Evolutionary conservation across 305 asterid species (phyloP), one percentile per base, ranked within the genome.

Genomic region (Fraxinus paxiana): DNA sequence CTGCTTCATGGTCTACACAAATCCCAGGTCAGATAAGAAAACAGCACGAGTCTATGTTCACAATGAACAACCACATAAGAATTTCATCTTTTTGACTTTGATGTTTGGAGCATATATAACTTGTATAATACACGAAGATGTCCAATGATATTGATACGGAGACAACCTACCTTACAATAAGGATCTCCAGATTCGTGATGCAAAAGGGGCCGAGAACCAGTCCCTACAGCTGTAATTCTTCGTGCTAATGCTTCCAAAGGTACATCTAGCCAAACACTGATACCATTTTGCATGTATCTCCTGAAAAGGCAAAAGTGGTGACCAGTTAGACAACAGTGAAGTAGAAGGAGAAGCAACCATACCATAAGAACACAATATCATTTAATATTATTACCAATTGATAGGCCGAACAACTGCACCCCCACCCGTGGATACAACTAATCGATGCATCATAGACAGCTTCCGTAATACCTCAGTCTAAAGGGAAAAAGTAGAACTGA

Each of bases 391-490:
- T 77, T 94, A 95, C 98, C 99, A 94, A 90, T 95, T 95, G 82
- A 91, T 78, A 76, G 95, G 94, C 83, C 96, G 97, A 82, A 92
- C 87, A 80, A 95, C 98, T 22, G 97, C 98, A 84, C 98, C 98
- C 76, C 99, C 99, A 75, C 98, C 99, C 0, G 98, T 92, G 82
- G 99, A 95, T 87, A 95, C 88, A 85, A 95, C 95, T 78, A 92
- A 82, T 38, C 88, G 90, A 31, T 86, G 94, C 97, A 88, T 92
- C 77, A 76, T 79, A 76, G 99, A 94, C 81, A 94, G 84, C 88
- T 91, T 92, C 71, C 78, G 83, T 85, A 95, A 80, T 56, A 86
- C 93, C 87, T 91, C 93, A 1, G 98, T 93, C 99, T 95, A 75
- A 76, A 81, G 75, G 81, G 69, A 78, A 81, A 7, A 77, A 54